phyloP scores from a whole-genome alignment of 805 yeast genomes.

The Yamadazyma sp. region DNA sequence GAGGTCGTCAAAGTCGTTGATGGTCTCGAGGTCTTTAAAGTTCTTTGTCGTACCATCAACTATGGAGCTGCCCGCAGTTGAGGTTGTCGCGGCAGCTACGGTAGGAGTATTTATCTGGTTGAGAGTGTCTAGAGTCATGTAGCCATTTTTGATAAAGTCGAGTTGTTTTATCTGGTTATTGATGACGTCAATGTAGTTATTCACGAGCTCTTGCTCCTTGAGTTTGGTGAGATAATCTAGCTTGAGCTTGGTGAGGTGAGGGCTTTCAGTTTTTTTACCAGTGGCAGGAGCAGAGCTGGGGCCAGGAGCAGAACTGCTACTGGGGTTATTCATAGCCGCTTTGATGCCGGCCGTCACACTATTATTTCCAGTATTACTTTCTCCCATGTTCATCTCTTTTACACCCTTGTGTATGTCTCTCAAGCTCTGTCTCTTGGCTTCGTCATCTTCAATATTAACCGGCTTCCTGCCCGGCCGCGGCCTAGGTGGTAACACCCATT shows the following conservation, averaged over 20 bases:
- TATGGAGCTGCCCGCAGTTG: not conserved
- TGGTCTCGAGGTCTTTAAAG: conserved; percentile 30
- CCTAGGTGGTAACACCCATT: conserved; percentile 57
- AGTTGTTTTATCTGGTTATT: conserved; percentile 44
- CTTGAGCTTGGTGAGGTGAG: conserved; percentile 28
- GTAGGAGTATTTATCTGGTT: conserved; percentile 18
- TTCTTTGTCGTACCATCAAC: not conserved
- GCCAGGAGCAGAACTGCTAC: not conserved
- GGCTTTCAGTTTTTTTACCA: conserved; percentile 6
- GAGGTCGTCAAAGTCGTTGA: conserved; percentile 40
- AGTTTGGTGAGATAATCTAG: conserved; percentile 34
- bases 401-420: conserved; percentile 9
- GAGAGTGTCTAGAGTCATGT: conserved; percentile 42
- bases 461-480: conserved; percentile 56
- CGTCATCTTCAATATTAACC: conserved; percentile 11
- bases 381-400: conserved; percentile 7
- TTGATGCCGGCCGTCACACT: too few relatives aligned
- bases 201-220: conserved; percentile 43
- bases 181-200: conserved; percentile 42
- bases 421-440: conserved; percentile 3
- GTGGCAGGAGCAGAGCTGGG: not conserved
- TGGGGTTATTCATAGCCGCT: not conserved
- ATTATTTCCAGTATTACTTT: too few relatives aligned
- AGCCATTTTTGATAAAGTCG: conserved; percentile 44
- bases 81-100: not conserved